Base-by-base conservation (phyloP, 2,329 filamentous ascomycete species). In the Malbranchea zuffiana region DNA sequence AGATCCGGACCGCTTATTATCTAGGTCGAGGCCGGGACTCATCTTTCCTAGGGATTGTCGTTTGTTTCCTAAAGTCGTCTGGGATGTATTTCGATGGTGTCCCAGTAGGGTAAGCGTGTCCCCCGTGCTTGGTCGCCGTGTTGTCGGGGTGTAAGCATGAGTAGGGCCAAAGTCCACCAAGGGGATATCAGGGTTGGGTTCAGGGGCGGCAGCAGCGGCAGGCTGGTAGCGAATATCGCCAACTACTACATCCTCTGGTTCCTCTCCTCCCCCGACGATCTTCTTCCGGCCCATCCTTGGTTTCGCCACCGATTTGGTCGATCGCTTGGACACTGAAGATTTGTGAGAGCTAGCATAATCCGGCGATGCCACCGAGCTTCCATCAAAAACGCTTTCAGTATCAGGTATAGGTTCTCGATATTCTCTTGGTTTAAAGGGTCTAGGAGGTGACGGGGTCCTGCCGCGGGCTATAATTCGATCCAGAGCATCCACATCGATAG, bases 81-180 rank as follows among this genome's bases (percentile, higher is more conserved):
- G 51, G 6, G 59, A 54, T 18, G 54, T 51, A 4, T 48, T 56
- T 20, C 55, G 49, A 12, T 55, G 50, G 24, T 60, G 50, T 5
- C 44, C 47, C 16, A 52, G 46, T 26, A 55, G 54, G 20, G 49
- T 68, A 40, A 72, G 55, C 2, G 70, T 69, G 29, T 70, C 69
- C 32, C 67, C 69, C 1, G 72, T 75, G 27, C 56, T 66, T n/a
- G 74, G 72, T 6, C 71, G 68, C 47, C 65, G 67, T 12, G 61
- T 65, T 28, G 64, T 64, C 18, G 73, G 69, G 43, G 64, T 65
- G 40, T 85, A 80, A 42, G 81, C 79, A 48, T 83, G 63, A 0
- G 87, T 94, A 4, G 80, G 84, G 0, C 88, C 88, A 60, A 95
- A 95, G 56, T 95, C 79, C 44, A 94, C 74, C 3, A 71, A 63